These are phyloP conservation scores for Termitomyces sp. DNA, from an alignment of 768 basidiomycete species.

Conservation along the genomic window DNA sequence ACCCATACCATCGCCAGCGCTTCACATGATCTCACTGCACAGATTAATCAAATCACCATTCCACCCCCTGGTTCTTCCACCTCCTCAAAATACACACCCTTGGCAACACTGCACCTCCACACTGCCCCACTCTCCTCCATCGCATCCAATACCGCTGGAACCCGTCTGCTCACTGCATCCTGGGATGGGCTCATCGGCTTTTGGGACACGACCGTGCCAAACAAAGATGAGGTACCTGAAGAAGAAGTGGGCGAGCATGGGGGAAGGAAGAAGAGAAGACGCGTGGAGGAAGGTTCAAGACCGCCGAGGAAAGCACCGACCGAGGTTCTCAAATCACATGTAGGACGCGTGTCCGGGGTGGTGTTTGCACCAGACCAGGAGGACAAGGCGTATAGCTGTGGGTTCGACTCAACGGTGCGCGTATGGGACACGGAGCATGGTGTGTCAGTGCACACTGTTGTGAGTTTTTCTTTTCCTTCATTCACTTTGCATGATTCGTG, in stretches of 20 bases:
- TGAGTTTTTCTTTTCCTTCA: conserved; percentile 34
- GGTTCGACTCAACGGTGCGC: conserved; percentile 87
- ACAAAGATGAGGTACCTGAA: conserved; percentile 56
- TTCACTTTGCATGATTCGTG: not conserved
- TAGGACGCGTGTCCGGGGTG: conserved; percentile 71
- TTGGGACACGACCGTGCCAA: conserved; percentile 65
- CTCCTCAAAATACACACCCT: conserved; percentile 22
- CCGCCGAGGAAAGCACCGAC: conserved; percentile 59
- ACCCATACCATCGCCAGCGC: conserved; percentile 52
- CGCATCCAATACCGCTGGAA: conserved; percentile 44
- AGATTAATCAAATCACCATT: conserved; percentile 40
- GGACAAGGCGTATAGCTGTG: conserved; percentile 61
- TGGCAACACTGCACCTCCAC: conserved; percentile 80
- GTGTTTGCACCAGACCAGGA: conserved; percentile 38
- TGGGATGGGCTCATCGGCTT: conserved; percentile 87
- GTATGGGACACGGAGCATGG: conserved; percentile 83
- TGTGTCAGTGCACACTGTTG: conserved; percentile 64
- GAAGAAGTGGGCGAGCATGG: conserved; percentile 27
- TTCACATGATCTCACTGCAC: conserved; percentile 76
- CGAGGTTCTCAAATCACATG: conserved; percentile 77
- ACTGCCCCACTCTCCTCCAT: conserved; percentile 76
- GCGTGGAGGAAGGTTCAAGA: conserved; percentile 42
- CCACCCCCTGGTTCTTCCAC: conserved; percentile 10
- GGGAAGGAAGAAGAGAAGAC: conserved; percentile 58
- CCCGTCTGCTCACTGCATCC: conserved; percentile 71